A percentile compares a stretch with the other conserved stretches of the same genome.
These are phyloP conservation scores for Podospora anserina DNA, from an alignment of 495 filamentous ascomycete genomes.

Conservation along the genomic window DNA sequence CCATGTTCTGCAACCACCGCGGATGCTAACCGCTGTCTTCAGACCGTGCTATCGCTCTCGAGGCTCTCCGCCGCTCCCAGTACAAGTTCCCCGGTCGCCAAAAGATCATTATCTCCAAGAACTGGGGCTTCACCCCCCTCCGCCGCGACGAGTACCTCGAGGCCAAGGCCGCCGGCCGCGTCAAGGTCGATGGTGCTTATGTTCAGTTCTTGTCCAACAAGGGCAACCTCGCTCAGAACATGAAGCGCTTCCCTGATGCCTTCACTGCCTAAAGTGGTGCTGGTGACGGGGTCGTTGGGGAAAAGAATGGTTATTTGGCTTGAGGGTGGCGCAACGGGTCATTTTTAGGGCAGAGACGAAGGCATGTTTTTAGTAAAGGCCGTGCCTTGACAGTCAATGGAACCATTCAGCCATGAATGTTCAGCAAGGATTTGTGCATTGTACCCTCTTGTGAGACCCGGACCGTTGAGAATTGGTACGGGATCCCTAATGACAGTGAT, in stretches of 20 bases:
- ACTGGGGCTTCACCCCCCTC: conserved; percentile 99
- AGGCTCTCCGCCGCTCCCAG: conserved; percentile 96
- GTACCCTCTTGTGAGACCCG: neutral
- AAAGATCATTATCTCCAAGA: conserved; percentile 99
- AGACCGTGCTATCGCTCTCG: conserved; percentile 89
- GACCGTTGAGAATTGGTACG: neutral
- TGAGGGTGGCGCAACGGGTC: conserved; percentile 35
- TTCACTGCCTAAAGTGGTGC: conserved; percentile 55
- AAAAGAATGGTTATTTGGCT: conserved; percentile 39
- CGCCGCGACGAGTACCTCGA: conserved; percentile 94
- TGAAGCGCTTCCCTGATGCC: conserved; percentile 87
- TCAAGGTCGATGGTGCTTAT: conserved; percentile 96
- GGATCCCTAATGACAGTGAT: neutral
- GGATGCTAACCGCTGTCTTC: conserved; percentile 30
- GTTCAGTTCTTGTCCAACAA: conserved; percentile 96
- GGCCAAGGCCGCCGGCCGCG: conserved; percentile 82
- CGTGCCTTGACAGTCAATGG: conserved; percentile 32
- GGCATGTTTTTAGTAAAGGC: conserved; percentile 32
- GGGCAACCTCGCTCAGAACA: conserved; percentile 79
- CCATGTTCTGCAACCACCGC: neutral
- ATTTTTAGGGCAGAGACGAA: conserved; percentile 34
- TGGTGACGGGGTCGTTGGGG: conserved; percentile 28
- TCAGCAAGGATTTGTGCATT: neutral
- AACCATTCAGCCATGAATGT: conserved; percentile 29
- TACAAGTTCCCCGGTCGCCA: conserved; percentile 99